Evolutionary conservation across 371 early-diverging fungal genomes (phyloP).

Genomic region (Thermomucor indicae-seudaticae): DNA sequence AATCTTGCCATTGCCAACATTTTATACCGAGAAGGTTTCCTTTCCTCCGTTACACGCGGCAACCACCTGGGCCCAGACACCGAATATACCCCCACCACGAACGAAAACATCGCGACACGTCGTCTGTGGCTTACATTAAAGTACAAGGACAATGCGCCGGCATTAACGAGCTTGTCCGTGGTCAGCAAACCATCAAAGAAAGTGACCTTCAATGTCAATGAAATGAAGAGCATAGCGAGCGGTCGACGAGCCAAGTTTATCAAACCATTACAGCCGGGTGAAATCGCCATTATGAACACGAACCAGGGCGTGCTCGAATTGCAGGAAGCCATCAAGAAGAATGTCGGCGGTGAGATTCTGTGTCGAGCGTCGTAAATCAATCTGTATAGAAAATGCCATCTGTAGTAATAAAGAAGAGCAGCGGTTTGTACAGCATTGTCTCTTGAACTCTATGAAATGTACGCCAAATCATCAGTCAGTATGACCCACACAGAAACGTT

Average conservation of each 20-base stretch:
- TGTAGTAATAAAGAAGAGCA: too few species aligned
- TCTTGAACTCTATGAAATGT: too few species aligned
- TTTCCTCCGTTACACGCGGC: conserved; percentile 78
- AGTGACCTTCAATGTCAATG: conserved; percentile 74
- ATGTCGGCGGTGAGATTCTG: conserved; percentile 87
- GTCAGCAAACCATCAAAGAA: conserved; percentile 83
- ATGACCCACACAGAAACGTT: too few species aligned
- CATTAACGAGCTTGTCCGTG: conserved; percentile 65
- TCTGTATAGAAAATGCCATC: conserved; percentile 1
- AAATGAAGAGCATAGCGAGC: conserved; percentile 69
- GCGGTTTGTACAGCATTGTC: too few species aligned
- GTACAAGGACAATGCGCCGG: conserved; percentile 85
- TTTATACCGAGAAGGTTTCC: conserved; percentile 90
- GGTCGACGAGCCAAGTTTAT: conserved; percentile 73
- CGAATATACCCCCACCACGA: conserved; percentile 70
- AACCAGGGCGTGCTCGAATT: conserved; percentile 88
- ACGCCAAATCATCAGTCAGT: too few species aligned
- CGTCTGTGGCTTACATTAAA: conserved; percentile 93
- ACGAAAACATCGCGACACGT: conserved; percentile 81
- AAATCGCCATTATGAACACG: conserved; percentile 88
- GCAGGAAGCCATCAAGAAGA: conserved; percentile 82
- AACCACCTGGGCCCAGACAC: conserved; percentile 71
- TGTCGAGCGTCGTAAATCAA: conserved; percentile 58
- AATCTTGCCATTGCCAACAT: conserved; percentile 82
- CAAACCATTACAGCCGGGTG: conserved; percentile 83